Evolutionary conservation across 2,329 filamentous ascomycete species (phyloP).

Genomic region (Sclerotinia subarctica): DNA sequence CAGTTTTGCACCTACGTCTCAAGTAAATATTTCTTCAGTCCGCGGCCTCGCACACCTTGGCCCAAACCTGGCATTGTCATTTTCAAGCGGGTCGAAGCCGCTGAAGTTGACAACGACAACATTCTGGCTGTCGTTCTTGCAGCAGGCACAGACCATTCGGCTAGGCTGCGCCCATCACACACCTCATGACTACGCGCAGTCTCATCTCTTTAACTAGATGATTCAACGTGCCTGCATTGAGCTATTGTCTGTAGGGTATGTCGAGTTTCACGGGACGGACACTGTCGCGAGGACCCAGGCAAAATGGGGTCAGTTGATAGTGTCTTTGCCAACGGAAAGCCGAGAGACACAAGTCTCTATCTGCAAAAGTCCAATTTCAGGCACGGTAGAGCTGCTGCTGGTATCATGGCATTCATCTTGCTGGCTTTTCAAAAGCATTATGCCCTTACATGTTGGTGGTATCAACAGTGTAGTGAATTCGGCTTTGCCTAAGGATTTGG

Average conservation of each 20-base stretch:
- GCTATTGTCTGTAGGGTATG: neutral
- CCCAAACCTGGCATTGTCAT: neutral
- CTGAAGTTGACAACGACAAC: neutral
- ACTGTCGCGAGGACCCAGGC: neutral
- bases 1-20: neutral
- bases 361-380: neutral
- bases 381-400: constrained; percentile 33
- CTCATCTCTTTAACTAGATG: neutral
- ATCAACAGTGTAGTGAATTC: constrained; percentile 29
- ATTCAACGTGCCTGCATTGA: neutral
- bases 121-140: neutral
- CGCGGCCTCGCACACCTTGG: neutral
- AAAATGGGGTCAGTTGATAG: neutral
- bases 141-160: constrained; percentile 2
- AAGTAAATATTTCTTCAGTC: neutral
- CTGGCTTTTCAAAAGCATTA: constrained; percentile 27
- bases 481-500: constrained; percentile 38
- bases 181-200: neutral
- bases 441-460: constrained; percentile 24
- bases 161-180: constrained; percentile 7
- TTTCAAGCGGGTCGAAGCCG: neutral
- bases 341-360: neutral
- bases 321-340: neutral
- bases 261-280: constrained; percentile 14
- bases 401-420: constrained; percentile 29